Conservation (phyloP, 2,329 filamentous ascomycete species). For the Alternaria gansuensis region DNA sequence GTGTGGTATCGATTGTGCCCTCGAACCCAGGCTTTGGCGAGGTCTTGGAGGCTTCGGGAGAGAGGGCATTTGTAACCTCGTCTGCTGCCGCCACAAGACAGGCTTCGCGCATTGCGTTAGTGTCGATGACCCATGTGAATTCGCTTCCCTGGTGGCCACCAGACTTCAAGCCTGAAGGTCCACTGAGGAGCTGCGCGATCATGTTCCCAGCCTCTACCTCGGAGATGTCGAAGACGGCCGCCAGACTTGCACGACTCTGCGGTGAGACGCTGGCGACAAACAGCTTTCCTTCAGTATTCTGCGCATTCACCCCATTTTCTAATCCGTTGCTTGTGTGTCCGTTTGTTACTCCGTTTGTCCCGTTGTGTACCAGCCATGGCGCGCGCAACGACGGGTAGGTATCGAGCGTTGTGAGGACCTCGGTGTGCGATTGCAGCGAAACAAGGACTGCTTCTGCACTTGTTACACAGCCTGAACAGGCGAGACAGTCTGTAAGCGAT, state of each 20-base stretch:
- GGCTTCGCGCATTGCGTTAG: conserved; percentile 81
- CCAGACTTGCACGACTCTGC: conserved; percentile 87
- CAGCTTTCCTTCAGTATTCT: conserved; percentile 67
- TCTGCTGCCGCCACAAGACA: conserved; percentile 72
- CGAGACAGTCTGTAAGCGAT: conserved; percentile 94
- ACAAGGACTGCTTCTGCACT: conserved; percentile 98
- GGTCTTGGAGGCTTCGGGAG: conserved; percentile 36
- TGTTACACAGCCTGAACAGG: conserved; percentile 96
- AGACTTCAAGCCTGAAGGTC: conserved; percentile 71
- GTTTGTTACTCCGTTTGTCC: conserved; percentile 33
- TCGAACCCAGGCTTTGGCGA: conserved; percentile 40
- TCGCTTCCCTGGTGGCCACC: conserved; percentile 77
- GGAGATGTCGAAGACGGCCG: conserved; percentile 79
- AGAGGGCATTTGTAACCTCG: conserved; percentile 55
- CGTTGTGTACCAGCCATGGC: conserved; percentile 44
- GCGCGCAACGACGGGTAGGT: conserved; percentile 59
- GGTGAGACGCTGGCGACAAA: conserved; percentile 94
- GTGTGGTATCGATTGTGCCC: conserved; percentile 55
- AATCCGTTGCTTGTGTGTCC: conserved; percentile 17
- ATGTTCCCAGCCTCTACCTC: conserved; percentile 79
- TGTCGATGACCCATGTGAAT: conserved; percentile 92
- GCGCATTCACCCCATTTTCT: conserved; percentile 28
- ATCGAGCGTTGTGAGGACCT: conserved; percentile 86
- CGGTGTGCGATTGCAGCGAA: conserved; percentile 89
- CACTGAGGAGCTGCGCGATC: conserved; percentile 81